Percentiles rank a stretch among this genome's conserved stretches.
These are phyloP conservation scores for Rhizopus arrhizus DNA, from an alignment of 371 early-diverging fungal genomes.

Conservation along the genomic window DNA sequence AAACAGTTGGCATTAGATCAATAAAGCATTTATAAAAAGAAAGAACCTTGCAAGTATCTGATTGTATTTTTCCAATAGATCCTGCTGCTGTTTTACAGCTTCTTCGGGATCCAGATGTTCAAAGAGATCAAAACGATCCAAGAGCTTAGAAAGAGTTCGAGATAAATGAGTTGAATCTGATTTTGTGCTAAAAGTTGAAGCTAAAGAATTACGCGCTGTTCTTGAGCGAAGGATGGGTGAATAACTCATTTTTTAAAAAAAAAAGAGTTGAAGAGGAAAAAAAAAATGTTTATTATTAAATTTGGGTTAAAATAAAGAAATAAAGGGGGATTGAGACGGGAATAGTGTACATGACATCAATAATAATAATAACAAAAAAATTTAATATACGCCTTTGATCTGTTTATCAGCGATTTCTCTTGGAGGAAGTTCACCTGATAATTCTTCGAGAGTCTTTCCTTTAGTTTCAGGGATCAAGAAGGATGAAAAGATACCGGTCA, in stretches of 20 bases:
- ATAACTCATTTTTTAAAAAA: not conserved
- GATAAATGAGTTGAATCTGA: not conserved
- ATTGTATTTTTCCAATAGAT: not conserved
- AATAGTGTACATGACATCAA: not conserved
- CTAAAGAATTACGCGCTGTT: constrained; percentile 1
- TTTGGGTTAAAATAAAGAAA: constrained; percentile 3
- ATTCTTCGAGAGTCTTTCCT: constrained; percentile 49
- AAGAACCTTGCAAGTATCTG: constrained; percentile 3
- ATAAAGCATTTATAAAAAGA: not conserved
- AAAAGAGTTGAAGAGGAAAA: not conserved
- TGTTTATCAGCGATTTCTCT: not conserved
- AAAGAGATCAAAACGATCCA: not conserved
- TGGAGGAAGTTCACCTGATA: constrained; percentile 37
- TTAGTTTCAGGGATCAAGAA: constrained; percentile 52
- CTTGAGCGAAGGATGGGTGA: not conserved
- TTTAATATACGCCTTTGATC: not conserved
- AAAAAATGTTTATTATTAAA: not conserved
- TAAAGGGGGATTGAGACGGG: not conserved
- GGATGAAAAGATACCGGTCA: constrained; percentile 68
- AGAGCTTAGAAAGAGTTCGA: not conserved
- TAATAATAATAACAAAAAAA: not conserved
- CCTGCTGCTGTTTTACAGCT: not conserved
- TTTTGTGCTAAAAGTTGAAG: not conserved
- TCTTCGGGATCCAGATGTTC: not conserved
- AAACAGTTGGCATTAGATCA: not conserved